Evolutionary conservation across 2,329 filamentous ascomycete species (phyloP), one percentile per base, ranked within the genome.

Genomic region (Mycosphaerella arachidis): DNA sequence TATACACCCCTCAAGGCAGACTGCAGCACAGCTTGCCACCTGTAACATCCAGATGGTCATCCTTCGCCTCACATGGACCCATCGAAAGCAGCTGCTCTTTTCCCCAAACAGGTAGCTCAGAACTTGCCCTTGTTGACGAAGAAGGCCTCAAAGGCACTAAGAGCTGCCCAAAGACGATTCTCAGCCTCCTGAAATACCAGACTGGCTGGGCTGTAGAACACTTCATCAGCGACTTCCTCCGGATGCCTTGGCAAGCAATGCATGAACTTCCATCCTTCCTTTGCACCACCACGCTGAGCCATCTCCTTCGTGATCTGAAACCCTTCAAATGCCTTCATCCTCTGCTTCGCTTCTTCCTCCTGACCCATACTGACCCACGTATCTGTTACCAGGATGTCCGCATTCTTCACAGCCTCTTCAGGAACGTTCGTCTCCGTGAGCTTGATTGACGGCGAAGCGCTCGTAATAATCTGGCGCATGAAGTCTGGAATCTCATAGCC

Each of bases 321-420:
- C 13, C 93, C 92, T 31, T 84, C 83, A 74, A 99, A 99, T 1
- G 86, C 91, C 71, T 87, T 84, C 61, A 97, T 74, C 54, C 91
- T 82, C 80, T 89, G 88, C 67, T 86, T 81, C 43, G 86, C 82
- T 76, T 99, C 94, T 58, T 85, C 85, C 76, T 99, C 94, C 76
- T 97, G 93, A 51, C 94, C 94, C 94, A 99, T 99, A 1, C 91
- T 96, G 33, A 99, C 85, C 94, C 94, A 99, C 0, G 94, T 99
- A 72, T 99, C 94, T 0, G 94, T 99, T 24, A 97, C 92, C 59
- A 99, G 80, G 56, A 97, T 84, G 73, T 99, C 89, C 3, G 94
- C 93, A 65, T 87, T 80, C 78, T 90, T 90, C 72, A 97, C 86
- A 1, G 82, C 94, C 70, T 96, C 90, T 73, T 94, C 90, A 0